Percentiles rank a stretch among this genome's conserved stretches.
phyloP scores from a whole-genome alignment of 345 rosid species.

The Murraya paniculata region DNA sequence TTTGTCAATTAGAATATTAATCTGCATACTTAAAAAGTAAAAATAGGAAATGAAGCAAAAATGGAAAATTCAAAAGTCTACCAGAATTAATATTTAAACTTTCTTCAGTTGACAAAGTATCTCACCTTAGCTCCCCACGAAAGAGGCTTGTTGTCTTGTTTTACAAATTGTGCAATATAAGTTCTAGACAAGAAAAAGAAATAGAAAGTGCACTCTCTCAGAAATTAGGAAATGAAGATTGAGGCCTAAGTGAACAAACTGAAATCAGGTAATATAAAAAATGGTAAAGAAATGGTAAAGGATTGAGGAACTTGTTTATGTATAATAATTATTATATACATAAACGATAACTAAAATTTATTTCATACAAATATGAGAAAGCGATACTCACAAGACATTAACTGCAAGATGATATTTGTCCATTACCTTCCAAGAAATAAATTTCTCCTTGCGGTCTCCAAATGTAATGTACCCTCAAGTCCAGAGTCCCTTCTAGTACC shows the following conservation, averaged over 20 bases:
- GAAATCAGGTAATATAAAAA: background rate
- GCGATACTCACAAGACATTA: slow-evolving; percentile 63
- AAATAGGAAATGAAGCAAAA: background rate
- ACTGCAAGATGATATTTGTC: slow-evolving; percentile 71
- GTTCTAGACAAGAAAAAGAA: slow-evolving; percentile 36
- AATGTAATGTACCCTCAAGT: slow-evolving; percentile 30
- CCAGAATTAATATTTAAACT: background rate
- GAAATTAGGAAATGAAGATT: background rate
- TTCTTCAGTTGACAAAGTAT: background rate
- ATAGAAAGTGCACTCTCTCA: background rate
- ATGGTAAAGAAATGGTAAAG: background rate
- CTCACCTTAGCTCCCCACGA: slow-evolving; percentile 88
- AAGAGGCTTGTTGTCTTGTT: slow-evolving; percentile 60
- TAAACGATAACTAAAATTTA: background rate
- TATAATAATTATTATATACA: background rate
- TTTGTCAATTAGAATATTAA: slow-evolving; percentile 76
- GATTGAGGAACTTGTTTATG: slow-evolving; percentile 9
- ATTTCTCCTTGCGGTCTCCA: slow-evolving; percentile 39
- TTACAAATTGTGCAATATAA: slow-evolving; percentile 66
- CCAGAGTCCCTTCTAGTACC: slow-evolving; percentile 33
- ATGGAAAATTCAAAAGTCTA: slow-evolving; percentile 3
- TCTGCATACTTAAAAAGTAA: slow-evolving; percentile 37
- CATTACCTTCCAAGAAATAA: slow-evolving; percentile 41
- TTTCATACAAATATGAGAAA: background rate
- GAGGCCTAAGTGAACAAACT: background rate